phyloP scores from a whole-genome alignment of 2,329 filamentous ascomycete genomes.

The Annulohypoxylon truncatum region DNA sequence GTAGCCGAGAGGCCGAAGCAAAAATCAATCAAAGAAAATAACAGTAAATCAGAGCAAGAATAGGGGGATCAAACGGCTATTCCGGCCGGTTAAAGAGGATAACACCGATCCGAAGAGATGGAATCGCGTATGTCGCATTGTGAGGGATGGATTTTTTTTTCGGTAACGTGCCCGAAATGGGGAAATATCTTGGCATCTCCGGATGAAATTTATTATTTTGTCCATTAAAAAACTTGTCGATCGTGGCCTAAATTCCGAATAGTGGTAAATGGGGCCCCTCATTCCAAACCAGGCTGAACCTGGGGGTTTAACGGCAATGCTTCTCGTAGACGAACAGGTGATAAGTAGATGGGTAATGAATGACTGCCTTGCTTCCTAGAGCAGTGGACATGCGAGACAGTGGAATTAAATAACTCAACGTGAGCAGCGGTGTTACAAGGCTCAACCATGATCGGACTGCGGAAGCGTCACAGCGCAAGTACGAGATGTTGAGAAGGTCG shows the following conservation, averaged over 20 bases:
- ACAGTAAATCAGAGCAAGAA: conserved; percentile 24
- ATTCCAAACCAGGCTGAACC: conserved; percentile 31
- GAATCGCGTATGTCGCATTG: conserved; percentile 3
- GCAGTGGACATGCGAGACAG: neutral
- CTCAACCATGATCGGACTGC: conserved; percentile 6
- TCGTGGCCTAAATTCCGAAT: conserved; percentile 33
- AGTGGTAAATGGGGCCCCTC: conserved; percentile 22
- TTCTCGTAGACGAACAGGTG: neutral
- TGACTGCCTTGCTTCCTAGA: conserved; percentile 4
- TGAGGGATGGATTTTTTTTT: conserved; percentile 10
- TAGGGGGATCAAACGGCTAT: conserved; percentile 34
- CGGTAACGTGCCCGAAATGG: conserved; percentile 16
- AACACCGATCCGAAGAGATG: conserved; percentile 33
- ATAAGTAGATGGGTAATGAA: neutral
- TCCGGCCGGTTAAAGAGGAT: conserved; percentile 39
- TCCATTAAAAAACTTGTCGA: conserved; percentile 22
- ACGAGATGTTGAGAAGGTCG: neutral
- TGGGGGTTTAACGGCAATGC: conserved; percentile 27
- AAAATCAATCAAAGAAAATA: conserved; percentile 15
- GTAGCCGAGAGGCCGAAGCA: conserved; percentile 21
- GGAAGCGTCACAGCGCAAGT: neutral
- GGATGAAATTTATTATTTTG: conserved; percentile 25
- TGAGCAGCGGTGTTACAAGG: neutral
- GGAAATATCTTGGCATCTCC: conserved; percentile 28
- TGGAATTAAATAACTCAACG: neutral